A percentile compares a stretch with the other conserved stretches of the same genome.
These are phyloP conservation scores for Gaeumannomyces sp. DNA, from an alignment of 2,329 filamentous ascomycete genomes.

Conservation along the genomic window DNA sequence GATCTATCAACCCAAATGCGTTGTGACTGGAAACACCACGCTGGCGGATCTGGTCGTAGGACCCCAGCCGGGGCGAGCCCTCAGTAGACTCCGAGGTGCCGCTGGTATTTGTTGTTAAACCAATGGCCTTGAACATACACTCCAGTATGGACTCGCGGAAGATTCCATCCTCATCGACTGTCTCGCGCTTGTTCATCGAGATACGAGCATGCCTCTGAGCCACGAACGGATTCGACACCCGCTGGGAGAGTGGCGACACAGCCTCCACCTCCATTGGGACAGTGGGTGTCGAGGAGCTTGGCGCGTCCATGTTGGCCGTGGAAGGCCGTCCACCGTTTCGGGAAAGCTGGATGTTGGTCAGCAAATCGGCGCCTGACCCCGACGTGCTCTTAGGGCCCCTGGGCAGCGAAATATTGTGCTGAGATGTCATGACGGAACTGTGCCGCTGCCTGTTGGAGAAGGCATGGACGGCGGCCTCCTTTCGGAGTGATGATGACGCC, in stretches of 20 bases:
- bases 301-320: conserved; percentile 21
- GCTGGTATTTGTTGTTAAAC: conserved; percentile 64
- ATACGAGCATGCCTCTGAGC: conserved; percentile 42
- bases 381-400: conserved; percentile 41
- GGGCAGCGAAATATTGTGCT: conserved; percentile 14
- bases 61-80: conserved; percentile 76
- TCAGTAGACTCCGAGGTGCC: conserved; percentile 70
- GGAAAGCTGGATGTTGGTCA: conserved; percentile 70
- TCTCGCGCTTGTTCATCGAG: conserved; percentile 65
- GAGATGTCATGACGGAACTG: conserved; percentile 34
- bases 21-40: conserved; percentile 74
- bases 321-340: conserved; percentile 48
- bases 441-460: conserved; percentile 40
- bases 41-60: conserved; percentile 73
- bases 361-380: conserved; percentile 66
- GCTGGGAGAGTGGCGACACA: conserved; percentile 41
- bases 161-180: conserved; percentile 77
- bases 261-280: conserved; percentile 28
- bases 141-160: conserved; percentile 88
- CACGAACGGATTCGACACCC: conserved; percentile 51
- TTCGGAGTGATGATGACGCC: conserved; percentile 68
- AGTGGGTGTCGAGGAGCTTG: conserved; percentile 21
- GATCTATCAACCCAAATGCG: conserved; percentile 86
- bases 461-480: conserved; percentile 71
- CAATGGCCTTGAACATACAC: conserved; percentile 93